Percentiles rank a stretch among this genome's conserved stretches.
Conservation (phyloP, 2,329 filamentous ascomycete genomes). For the Tricladium varicosporioides region DNA sequence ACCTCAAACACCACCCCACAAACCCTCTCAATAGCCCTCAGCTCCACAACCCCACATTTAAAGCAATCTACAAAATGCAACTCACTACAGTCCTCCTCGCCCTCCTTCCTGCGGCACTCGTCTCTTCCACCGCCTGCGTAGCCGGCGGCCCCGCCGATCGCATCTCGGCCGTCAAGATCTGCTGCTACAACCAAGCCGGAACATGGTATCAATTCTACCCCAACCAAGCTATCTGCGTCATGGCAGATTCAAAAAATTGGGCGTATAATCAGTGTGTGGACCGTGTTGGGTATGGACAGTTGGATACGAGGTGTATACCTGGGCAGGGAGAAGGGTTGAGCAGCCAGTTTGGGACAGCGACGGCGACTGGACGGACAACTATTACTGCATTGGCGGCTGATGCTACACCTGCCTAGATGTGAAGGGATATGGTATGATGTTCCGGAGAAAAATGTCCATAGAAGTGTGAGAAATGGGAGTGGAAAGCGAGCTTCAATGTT, state of each 20-base stretch:
- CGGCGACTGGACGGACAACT: constrained; percentile 1
- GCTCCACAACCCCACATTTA: not conserved
- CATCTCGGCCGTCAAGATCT: constrained; percentile 19
- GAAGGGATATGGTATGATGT: too few relatives aligned
- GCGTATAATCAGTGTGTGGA: constrained; percentile 16
- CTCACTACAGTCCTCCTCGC: constrained; percentile 9
- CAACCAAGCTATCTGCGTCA: constrained; percentile 23
- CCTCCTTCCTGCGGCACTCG: constrained; percentile 9
- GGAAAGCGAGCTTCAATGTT: too few relatives aligned
- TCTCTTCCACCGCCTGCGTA: constrained; percentile 20
- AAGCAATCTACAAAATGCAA: constrained; percentile 13
- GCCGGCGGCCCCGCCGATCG: constrained; percentile 21
- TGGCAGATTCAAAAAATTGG: constrained; percentile 5
- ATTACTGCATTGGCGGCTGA: not conserved
- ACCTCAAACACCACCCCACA: not conserved
- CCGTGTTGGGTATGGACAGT: constrained; percentile 1
- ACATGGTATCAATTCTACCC: constrained; percentile 28
- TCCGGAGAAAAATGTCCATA: too few relatives aligned
- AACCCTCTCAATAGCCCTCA: not conserved
- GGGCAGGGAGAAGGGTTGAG: constrained; percentile 18
- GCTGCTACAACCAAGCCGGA: constrained; percentile 19
- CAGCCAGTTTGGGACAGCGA: constrained; percentile 1
- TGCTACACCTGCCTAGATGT: too few relatives aligned
- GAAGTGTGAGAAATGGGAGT: too few relatives aligned
- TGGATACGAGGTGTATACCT: constrained; percentile 24